Conservation (phyloP, 2,329 filamentous ascomycete genomes). For the Periconia digitata region DNA sequence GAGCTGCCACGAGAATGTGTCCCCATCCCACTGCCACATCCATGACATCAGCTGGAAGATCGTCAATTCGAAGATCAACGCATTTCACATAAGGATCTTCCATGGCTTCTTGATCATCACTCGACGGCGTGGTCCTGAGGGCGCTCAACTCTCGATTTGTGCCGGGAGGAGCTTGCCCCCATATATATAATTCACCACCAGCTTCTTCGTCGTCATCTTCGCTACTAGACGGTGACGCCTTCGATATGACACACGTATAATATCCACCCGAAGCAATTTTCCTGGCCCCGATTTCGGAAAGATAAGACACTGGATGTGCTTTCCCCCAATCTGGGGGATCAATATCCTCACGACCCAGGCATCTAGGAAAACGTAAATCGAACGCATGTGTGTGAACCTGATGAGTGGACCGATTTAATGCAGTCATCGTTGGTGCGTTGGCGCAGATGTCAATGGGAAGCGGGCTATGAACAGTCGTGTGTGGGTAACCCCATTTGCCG, state of each 20-base stretch:
- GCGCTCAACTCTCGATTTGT: constrained; percentile 17
- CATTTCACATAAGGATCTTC: no score
- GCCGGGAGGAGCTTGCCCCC: constrained; percentile 35
- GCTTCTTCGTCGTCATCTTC: background rate
- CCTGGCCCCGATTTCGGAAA: constrained; percentile 23
- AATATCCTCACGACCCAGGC: constrained; percentile 20
- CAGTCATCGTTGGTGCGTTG: constrained; percentile 27
- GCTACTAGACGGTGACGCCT: constrained; percentile 24
- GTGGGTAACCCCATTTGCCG: background rate
- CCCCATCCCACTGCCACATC: constrained; percentile 32
- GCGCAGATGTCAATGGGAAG: constrained; percentile 5
- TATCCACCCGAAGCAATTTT: constrained; percentile 34
- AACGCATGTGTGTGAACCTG: constrained; percentile 23
- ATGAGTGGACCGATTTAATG: constrained; percentile 20
- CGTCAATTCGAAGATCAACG: constrained; percentile 23
- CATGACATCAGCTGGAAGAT: constrained; percentile 15
- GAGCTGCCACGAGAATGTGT: constrained; percentile 31
- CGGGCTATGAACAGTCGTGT: background rate
- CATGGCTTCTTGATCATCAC: constrained; percentile 28
- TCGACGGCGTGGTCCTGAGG: constrained; percentile 3
- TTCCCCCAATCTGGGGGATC: constrained; percentile 4
- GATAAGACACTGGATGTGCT: constrained; percentile 22
- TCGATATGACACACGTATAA: constrained; percentile 21
- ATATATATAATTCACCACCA: constrained; percentile 35
- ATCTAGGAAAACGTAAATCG: constrained; percentile 27